A percentile compares a stretch with the other conserved stretches of the same genome.
phyloP scores from a whole-genome alignment of 2,329 filamentous ascomycete species.

The Volutella citrinella region DNA sequence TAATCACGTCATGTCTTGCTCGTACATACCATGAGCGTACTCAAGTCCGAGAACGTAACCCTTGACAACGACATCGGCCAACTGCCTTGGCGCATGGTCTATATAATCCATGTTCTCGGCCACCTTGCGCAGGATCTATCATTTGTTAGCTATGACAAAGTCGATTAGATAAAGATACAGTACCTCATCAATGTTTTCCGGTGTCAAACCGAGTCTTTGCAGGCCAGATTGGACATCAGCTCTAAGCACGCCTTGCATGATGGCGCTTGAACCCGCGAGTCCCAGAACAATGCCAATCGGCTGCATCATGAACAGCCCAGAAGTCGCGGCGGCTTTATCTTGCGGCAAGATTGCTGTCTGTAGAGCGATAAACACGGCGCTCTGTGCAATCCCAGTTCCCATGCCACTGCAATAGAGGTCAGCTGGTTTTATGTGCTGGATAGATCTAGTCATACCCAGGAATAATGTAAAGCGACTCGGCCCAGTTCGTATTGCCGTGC shows the following conservation, averaged over 20 bases:
- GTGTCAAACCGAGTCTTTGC: conserved; percentile 10
- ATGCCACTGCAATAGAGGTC: conserved; percentile 26
- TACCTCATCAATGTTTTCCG: conserved; percentile 8
- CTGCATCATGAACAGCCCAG: conserved; percentile 37
- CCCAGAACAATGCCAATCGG: conserved; percentile 38
- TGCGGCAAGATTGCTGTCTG: conserved; percentile 37
- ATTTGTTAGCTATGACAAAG: background rate
- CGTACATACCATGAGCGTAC: conserved; percentile 15
- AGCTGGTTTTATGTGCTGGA: background rate
- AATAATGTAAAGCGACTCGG: conserved; percentile 58
- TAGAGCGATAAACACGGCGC: conserved; percentile 40
- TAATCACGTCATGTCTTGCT: too few species aligned
- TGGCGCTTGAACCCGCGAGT: conserved; percentile 35
- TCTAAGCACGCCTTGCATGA: conserved; percentile 17
- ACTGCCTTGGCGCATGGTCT: conserved; percentile 13
- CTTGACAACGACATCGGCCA: conserved; percentile 7
- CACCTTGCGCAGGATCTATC: conserved; percentile 14
- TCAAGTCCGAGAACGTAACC: conserved; percentile 17
- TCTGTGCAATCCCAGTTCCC: conserved; percentile 38
- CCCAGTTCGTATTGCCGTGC: conserved; percentile 55
- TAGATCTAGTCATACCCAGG: conserved; percentile 30
- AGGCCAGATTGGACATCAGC: conserved; percentile 10
- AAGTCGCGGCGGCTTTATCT: conserved; percentile 39
- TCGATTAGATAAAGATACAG: background rate
- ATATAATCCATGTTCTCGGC: conserved; percentile 17